Evolutionary conservation across 768 basidiomycete species (phyloP).

Genomic region (Roridomyces roridus): DNA sequence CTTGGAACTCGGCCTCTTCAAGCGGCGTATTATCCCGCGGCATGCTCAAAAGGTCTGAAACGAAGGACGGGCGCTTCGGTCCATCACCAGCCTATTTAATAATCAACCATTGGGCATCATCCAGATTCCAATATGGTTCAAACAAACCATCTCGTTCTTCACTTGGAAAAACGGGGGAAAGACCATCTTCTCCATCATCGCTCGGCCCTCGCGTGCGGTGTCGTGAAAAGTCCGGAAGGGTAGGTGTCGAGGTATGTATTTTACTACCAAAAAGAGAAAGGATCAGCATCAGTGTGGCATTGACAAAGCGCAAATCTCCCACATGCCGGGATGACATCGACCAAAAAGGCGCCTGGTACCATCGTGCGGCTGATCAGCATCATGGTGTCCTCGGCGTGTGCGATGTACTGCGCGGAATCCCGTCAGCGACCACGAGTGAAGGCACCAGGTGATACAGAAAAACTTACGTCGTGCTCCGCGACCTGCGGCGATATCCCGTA

Average conservation of each 20-base stretch:
- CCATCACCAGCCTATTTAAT: not conserved
- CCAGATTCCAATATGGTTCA: no score
- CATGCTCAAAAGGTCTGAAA: not conserved
- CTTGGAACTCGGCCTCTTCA: constrained; percentile 1
- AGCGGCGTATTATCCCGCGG: not conserved
- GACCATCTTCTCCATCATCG: constrained; percentile 5
- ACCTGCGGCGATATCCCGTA: constrained; percentile 29
- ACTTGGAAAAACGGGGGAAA: not conserved
- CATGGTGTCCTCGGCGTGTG: constrained; percentile 18
- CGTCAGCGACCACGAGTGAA: not conserved
- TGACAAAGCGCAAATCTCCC: not conserved
- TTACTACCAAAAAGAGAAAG: constrained; percentile 23
- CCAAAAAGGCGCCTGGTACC: constrained; percentile 21
- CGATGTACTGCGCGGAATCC: constrained; percentile 17
- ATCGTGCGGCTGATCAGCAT: not conserved
- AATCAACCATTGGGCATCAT: no score
- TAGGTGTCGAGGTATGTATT: constrained; percentile 26
- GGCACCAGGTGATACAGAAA: not conserved
- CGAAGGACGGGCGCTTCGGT: constrained; percentile 2
- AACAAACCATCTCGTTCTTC: not conserved
- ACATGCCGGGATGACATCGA: constrained; percentile 23
- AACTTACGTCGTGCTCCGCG: constrained; percentile 27
- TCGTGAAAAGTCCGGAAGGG: constrained; percentile 24
- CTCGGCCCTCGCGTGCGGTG: not conserved
- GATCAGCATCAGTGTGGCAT: not conserved